Conservation (phyloP, 225 moss, liverwort and hornwort species). For the Pseudisothecium myosuroides region DNA sequence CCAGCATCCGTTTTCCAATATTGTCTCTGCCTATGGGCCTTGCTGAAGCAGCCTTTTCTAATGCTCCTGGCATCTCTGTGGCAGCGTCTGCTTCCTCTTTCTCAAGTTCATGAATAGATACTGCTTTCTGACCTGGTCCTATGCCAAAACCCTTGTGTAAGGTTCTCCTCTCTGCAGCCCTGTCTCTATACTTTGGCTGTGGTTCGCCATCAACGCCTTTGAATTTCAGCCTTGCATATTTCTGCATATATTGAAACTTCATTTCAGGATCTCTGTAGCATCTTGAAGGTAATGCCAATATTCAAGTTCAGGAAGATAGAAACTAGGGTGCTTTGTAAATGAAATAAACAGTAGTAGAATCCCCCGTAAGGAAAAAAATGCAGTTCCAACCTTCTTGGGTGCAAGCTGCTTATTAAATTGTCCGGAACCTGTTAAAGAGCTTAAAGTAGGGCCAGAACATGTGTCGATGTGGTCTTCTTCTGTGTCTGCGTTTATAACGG, state of each 20-base stretch:
- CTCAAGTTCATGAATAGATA: constrained; percentile 69
- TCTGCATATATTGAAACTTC: constrained; percentile 36
- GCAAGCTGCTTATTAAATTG: constrained; percentile 52
- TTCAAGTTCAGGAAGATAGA: neutral
- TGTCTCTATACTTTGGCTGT: constrained; percentile 61
- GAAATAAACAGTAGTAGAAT: neutral
- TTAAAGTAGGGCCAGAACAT: neutral
- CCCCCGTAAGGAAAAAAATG: neutral
- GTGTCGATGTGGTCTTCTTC: constrained; percentile 11
- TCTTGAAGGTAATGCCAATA: neutral
- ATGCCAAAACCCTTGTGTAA: constrained; percentile 91
- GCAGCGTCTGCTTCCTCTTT: constrained; percentile 80
- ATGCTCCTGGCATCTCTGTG: constrained; percentile 66
- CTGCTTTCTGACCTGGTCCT: constrained; percentile 84
- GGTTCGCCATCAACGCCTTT: constrained; percentile 17
- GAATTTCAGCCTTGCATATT: constrained; percentile 35
- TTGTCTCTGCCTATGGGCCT: constrained; percentile 75
- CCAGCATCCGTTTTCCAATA: constrained; percentile 85
- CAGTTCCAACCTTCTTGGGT: constrained; percentile 30
- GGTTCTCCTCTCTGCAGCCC: constrained; percentile 86
- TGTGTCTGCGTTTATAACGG: constrained; percentile 20
- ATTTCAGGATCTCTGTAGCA: constrained; percentile 1
- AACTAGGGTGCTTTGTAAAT: neutral
- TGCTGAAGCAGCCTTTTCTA: constrained; percentile 67
- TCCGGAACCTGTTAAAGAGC: constrained; percentile 40